Percentiles rank a stretch among this genome's conserved stretches.
These are phyloP conservation scores for Coemansia sp. DNA, from an alignment of 192 early-diverging fungal genomes.

Conservation along the genomic window DNA sequence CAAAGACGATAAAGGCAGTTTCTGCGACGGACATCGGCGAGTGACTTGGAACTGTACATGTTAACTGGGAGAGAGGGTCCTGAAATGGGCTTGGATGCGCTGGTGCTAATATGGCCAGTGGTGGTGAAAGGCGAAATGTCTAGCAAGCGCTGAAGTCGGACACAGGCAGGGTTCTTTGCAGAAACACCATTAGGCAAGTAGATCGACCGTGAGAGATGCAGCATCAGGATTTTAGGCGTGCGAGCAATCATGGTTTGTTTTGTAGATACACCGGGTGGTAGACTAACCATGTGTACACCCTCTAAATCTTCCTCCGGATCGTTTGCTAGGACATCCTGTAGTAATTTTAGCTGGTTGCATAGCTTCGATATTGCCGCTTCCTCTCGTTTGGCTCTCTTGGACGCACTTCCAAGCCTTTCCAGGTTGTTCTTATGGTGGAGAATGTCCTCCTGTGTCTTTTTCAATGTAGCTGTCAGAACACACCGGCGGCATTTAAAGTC, in stretches of 20 bases:
- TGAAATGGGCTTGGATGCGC: slow-evolving; percentile 54
- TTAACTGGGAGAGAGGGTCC: slow-evolving; percentile 7
- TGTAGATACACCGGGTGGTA: slow-evolving; percentile 49
- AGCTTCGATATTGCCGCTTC: slow-evolving; percentile 9
- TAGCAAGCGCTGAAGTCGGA: slow-evolving; percentile 68
- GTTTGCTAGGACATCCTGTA: slow-evolving; percentile 28
- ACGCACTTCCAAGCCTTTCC: neutral
- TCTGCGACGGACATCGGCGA: slow-evolving; percentile 20
- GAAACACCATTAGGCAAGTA: slow-evolving; percentile 65
- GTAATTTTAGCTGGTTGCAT: slow-evolving; percentile 12
- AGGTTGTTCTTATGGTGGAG: slow-evolving; percentile 6
- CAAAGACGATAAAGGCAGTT: slow-evolving; percentile 66
- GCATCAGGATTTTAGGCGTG: slow-evolving; percentile 73
- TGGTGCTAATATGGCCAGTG: slow-evolving; percentile 60
- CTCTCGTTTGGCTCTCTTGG: slow-evolving; percentile 18
- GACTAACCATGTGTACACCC: slow-evolving; percentile 26
- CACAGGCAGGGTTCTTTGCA: slow-evolving; percentile 77
- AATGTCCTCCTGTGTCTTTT: slow-evolving; percentile 10
- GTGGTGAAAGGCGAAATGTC: slow-evolving; percentile 79
- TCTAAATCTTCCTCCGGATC: slow-evolving; percentile 41
- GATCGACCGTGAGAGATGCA: slow-evolving; percentile 86
- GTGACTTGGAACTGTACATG: slow-evolving; percentile 7
- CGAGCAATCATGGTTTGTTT: slow-evolving; percentile 87
- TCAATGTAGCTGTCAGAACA: slow-evolving; percentile 54
- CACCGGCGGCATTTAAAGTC: slow-evolving; percentile 71